phyloP scores from a whole-genome alignment of 2,329 filamentous ascomycete genomes.

The Aspergillus unguis region DNA sequence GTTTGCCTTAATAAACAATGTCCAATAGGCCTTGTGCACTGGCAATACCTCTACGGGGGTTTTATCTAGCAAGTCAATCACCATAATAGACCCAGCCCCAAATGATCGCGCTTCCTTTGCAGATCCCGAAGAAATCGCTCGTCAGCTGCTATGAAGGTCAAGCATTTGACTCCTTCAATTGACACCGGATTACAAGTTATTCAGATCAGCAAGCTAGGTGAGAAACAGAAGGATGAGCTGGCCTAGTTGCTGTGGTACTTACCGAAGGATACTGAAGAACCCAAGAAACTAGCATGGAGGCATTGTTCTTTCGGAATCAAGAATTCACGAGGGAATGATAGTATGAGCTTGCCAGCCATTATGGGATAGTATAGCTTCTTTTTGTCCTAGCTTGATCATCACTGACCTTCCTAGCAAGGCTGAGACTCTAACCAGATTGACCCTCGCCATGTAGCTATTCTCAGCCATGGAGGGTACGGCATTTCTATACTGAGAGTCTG shows the following conservation, averaged over 20 bases:
- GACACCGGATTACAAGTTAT: not conserved
- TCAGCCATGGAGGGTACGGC: slow-evolving; percentile 5
- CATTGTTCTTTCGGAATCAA: slow-evolving; percentile 4
- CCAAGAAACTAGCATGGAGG: not conserved
- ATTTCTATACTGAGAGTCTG: not conserved
- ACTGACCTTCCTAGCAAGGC: slow-evolving; percentile 1
- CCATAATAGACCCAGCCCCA: slow-evolving; percentile 1
- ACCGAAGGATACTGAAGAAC: too few relatives aligned
- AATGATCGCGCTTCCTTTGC: slow-evolving; percentile 3
- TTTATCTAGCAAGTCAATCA: not conserved
- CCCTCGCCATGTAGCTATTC: slow-evolving; percentile 6
- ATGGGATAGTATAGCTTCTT: slow-evolving; percentile 3
- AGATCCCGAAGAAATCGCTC: slow-evolving; percentile 1
- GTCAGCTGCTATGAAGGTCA: slow-evolving; percentile 4
- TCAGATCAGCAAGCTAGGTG: slow-evolving; percentile 3
- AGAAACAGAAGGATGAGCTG: slow-evolving; percentile 3
- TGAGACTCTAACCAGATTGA: slow-evolving; percentile 2
- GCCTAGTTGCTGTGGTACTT: slow-evolving; percentile 2
- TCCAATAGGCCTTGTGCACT: too few relatives aligned
- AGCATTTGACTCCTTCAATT: slow-evolving; percentile 6
- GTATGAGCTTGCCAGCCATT: not conserved
- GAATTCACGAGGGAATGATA: slow-evolving; percentile 1
- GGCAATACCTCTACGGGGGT: too few relatives aligned
- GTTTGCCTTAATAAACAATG: too few relatives aligned
- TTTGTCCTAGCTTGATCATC: too few relatives aligned